Base-by-base conservation (phyloP, 2,329 filamentous ascomycete species). In the Monosporascus cannonballus region DNA sequence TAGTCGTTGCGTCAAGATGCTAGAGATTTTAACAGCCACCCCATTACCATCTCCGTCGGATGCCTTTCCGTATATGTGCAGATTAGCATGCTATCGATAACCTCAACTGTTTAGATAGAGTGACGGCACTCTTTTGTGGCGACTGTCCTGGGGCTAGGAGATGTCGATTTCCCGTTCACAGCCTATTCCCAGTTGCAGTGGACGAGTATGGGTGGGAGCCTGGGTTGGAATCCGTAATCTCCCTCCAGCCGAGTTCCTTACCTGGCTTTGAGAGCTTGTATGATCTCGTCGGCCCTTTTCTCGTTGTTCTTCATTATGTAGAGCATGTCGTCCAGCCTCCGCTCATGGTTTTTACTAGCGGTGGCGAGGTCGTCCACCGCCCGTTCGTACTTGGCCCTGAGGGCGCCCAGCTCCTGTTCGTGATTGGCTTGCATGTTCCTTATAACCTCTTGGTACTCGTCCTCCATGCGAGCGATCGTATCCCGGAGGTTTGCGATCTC, bases 241-340 rank as follows among this genome's bases (percentile, higher is more conserved):
- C 11, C 30, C 30, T 14, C 30, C 4, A 34, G 9, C 9, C 4
- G 30, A 34, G 30, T 14, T 34, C 20, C 20, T 49, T 15, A 49
- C 20, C 34, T 49, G 20, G 42, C 42, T 37, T 49, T 49, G 36
- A 49, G 18, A 37, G 48, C 6, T 25, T 41, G 36, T n/a, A 49
- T 49, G 37, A 49, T 30, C 39, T 49, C 48, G 17, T 49, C 36
- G 4, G 48, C 36, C 48, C 48, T 49, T 17, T 22, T 36, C 24
- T 49, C 36, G 37, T 49, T 49, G 18, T 30, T 49, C 24, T 41
- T 41, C 48, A 49, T 49, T 20, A 49, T 42, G 11, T 30, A 27
- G 17, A 49, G 34, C 18, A 49, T 20, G 37, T 49, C 48, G 14
- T 41, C 48, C 36, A 49, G 22, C 22, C 48, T 27, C 11, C 48